phyloP scores from a whole-genome alignment of 495 filamentous ascomycete genomes.

The Penicillium salamii region DNA sequence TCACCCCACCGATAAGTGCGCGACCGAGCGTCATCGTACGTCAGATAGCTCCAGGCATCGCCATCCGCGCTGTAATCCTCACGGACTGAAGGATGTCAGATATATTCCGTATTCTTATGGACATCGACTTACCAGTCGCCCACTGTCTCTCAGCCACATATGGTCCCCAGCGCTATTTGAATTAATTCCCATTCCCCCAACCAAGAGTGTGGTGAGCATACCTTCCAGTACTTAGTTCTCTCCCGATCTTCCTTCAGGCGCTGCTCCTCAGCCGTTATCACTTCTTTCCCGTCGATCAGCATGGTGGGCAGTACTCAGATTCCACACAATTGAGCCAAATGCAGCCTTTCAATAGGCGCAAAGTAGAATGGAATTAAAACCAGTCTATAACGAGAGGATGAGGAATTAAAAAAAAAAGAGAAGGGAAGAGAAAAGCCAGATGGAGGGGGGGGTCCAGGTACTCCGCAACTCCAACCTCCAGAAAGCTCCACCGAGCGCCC shows the following conservation, averaged over 20 bases:
- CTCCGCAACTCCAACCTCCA: not conserved
- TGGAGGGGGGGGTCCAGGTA: not conserved
- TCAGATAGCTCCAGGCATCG: conserved; percentile 96
- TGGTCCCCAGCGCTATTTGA: conserved; percentile 71
- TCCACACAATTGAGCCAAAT: too few relatives aligned
- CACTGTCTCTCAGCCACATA: conserved; percentile 70
- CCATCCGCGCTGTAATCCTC: conserved; percentile 90
- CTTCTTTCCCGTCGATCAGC: conserved; percentile 82
- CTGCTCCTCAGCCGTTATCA: conserved; percentile 82
- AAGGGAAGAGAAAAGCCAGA: not conserved
- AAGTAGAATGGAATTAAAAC: not conserved
- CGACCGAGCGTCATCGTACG: conserved; percentile 85
- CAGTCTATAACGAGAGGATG: not conserved
- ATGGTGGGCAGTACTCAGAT: too few relatives aligned
- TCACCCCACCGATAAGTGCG: conserved; percentile 92
- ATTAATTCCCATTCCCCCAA: conserved; percentile 56
- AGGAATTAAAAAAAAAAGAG: conserved; percentile 5
- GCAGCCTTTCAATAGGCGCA: not conserved
- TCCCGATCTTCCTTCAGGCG: conserved; percentile 81
- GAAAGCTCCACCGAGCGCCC: not conserved
- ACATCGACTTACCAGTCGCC: conserved; percentile 61
- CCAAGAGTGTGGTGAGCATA: conserved; percentile 43
- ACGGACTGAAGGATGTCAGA: conserved; percentile 55
- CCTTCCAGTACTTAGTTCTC: conserved; percentile 47
- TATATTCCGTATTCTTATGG: too few relatives aligned